A percentile compares a stretch with the other conserved stretches of the same genome.
These are phyloP conservation scores for Dysphania ambrosioides DNA, from an alignment of 148 eudicot species.

Conservation along the genomic window DNA sequence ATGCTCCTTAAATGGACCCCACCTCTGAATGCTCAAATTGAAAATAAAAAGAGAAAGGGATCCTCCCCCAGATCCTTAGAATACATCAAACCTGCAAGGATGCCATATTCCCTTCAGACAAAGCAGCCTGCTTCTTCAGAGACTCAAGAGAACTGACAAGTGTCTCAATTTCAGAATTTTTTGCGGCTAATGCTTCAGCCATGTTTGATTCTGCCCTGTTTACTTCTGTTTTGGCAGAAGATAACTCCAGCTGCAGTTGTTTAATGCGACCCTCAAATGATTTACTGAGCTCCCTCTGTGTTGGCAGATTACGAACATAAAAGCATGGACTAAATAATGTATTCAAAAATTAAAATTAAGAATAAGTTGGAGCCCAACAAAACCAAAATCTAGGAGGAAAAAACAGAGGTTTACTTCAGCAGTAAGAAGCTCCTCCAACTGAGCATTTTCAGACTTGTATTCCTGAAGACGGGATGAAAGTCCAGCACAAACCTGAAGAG, in stretches of 20 bases:
- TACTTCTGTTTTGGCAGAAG: constrained; percentile 67
- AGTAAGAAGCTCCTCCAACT: constrained; percentile 88
- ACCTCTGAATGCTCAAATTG: not conserved
- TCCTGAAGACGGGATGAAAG: constrained; percentile 98
- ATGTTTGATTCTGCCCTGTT: constrained; percentile 75
- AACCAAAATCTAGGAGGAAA: constrained; percentile 7
- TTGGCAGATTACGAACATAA: constrained; percentile 14
- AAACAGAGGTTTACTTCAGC: constrained; percentile 62
- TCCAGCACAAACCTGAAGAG: constrained; percentile 95
- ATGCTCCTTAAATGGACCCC: not conserved
- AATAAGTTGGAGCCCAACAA: constrained; percentile 7
- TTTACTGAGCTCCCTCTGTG: constrained; percentile 87
- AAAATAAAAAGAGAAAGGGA: not conserved
- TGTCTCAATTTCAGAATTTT: constrained; percentile 92
- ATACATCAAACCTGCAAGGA: constrained; percentile 68
- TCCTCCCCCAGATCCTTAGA: not conserved
- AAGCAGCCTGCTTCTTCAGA: constrained; percentile 90
- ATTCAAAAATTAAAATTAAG: not conserved
- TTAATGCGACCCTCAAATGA: constrained; percentile 76
- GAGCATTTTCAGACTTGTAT: constrained; percentile 95
- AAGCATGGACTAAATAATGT: constrained; percentile 8
- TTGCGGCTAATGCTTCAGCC: constrained; percentile 86
- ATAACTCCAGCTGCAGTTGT: constrained; percentile 73
- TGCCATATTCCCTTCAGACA: constrained; percentile 90
- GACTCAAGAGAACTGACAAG: constrained; percentile 78